Base-by-base conservation (phyloP, 2,329 filamentous ascomycete genomes). In the Parafenestella ontariensis region DNA sequence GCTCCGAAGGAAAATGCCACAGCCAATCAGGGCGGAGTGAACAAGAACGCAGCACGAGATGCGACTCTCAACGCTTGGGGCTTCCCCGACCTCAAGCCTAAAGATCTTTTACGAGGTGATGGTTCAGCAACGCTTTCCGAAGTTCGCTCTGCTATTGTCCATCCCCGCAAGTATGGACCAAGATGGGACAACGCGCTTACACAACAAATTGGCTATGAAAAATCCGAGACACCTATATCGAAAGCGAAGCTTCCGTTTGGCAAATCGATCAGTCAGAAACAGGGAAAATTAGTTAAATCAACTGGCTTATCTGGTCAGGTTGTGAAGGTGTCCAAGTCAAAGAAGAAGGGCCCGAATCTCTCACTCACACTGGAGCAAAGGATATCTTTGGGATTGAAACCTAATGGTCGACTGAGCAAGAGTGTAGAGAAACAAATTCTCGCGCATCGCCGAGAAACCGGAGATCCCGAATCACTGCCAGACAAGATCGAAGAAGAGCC, bases 51-150 rank as follows among this genome's bases (percentile, higher is more conserved):
- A 1, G 9, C 42, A 7, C 34, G 43, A 24, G 28, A 41, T 11
- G 15, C 40, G 15, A 23, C 43, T 9, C 46, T 75, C 6, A 62
- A 74, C 49, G n/a, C 54, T 17, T 74, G 71, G 71, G 72, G 72
- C 1, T 75, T 76, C 20, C 57, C 46, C 7, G 15, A 50, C 10
- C 46, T 66, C 17, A 56, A 62, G 37, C 17, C 50, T 0, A 61
- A 60, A 34, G 58, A 69, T 8, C 66, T 73, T 34, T 44, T 66
- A 21, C 47, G 54, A 2, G 55, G 53, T 13, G 56, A 59, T 43
- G 70, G 71, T 11, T 62, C 68, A 21, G 65, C 66, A 33, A 64
- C 68, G 20, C 57, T 75, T 15, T 54, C 59, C 15, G 65, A 72
- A 21, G 64, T 61, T 55, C 59, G 64, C 21, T 46, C 56, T 15